Evolutionary conservation across 83 land plant genomes (phyloP).

Genomic region (Thuja plicata): DNA sequence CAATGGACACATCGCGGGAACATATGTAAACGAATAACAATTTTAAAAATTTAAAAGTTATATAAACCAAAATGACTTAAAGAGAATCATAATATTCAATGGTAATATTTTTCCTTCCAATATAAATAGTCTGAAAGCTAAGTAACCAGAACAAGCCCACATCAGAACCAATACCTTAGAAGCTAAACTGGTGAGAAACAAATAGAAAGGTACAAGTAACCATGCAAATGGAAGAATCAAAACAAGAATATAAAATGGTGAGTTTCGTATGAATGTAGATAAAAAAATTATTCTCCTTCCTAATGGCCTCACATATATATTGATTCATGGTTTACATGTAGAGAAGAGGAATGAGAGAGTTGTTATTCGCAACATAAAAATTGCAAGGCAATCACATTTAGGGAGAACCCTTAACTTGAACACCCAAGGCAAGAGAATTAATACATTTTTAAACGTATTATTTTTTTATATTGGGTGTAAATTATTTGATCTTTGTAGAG

Average conservation of each 20-base stretch:
- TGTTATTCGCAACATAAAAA: too few relatives aligned
- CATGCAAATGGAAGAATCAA: neutral
- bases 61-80: too few relatives aligned
- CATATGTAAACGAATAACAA: too few relatives aligned
- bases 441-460: too few relatives aligned
- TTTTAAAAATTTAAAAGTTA: too few relatives aligned
- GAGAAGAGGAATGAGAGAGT: neutral
- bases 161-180: neutral
- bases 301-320: slow-evolving; percentile 92
- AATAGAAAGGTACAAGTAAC: too few relatives aligned
- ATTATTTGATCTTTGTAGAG: too few relatives aligned
- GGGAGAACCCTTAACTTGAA: too few relatives aligned
- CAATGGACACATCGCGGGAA: too few relatives aligned
- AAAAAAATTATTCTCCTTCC: slow-evolving; percentile 92
- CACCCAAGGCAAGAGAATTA: too few relatives aligned
- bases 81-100: slow-evolving; percentile 82
- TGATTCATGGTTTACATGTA: slow-evolving; percentile 61
- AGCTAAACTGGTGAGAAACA: neutral
- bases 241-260: slow-evolving; percentile 10
- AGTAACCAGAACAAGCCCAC: neutral
- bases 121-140: slow-evolving; percentile 79
- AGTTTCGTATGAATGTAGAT: slow-evolving; percentile 1
- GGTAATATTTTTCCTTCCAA: slow-evolving; percentile 94
- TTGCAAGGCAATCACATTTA: too few relatives aligned
- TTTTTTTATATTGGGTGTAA: too few relatives aligned